Conservation (phyloP, 306 rosid genomes). For the Lathyrus sativus region DNA sequence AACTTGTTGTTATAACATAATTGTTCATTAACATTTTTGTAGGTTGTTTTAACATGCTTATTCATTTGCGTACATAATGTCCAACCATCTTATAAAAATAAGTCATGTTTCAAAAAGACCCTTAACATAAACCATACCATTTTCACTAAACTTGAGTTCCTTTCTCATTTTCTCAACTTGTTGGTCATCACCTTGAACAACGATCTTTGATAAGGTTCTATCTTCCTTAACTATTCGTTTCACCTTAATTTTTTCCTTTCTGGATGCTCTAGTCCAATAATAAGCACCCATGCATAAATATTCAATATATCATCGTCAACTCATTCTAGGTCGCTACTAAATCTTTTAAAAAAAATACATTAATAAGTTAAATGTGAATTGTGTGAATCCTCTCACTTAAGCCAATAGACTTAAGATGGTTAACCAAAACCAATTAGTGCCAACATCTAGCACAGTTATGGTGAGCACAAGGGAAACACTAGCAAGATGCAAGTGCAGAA, state of each 20-base stretch:
- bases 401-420: slow-evolving; percentile 80
- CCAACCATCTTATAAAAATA: not conserved
- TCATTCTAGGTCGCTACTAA: not conserved
- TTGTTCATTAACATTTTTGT: slow-evolving; percentile 7
- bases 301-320: slow-evolving; percentile 20
- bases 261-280: slow-evolving; percentile 76
- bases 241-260: slow-evolving; percentile 84
- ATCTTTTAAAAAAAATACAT: too few species aligned
- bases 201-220: slow-evolving; percentile 54
- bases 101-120: slow-evolving; percentile 58
- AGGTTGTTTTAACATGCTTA: not conserved
- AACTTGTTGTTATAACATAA: not conserved
- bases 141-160: slow-evolving; percentile 72
- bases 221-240: slow-evolving; percentile 64
- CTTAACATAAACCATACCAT: slow-evolving; percentile 83
- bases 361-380: not conserved
- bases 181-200: slow-evolving; percentile 88
- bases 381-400: slow-evolving; percentile 51
- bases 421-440: slow-evolving; percentile 89
- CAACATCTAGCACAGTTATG: slow-evolving; percentile 75
- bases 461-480: slow-evolving; percentile 94
- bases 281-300: slow-evolving; percentile 65
- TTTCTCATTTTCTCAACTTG: slow-evolving; percentile 81
- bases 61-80: not conserved
- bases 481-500: slow-evolving; percentile 88